Evolutionary conservation across 2,329 filamentous ascomycete genomes (phyloP), one percentile per base, ranked within the genome.

Genomic region (Pestalotiopsis sp.): DNA sequence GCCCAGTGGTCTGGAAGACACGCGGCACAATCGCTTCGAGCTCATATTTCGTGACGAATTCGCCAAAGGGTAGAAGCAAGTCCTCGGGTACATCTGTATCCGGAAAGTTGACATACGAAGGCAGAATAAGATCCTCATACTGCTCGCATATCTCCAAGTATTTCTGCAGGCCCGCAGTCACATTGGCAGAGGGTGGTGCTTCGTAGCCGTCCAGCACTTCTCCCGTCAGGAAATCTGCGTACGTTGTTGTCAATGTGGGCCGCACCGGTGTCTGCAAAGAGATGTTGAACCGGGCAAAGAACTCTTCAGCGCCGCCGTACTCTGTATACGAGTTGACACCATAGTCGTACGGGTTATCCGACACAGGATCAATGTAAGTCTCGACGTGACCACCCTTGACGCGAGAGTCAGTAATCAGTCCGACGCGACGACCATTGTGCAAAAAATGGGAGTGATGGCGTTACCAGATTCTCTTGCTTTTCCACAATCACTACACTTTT

Each of bases 1-100:
- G 79, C 25, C 81, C 79, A 1, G 80, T 79, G 67, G 80, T 80
- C 14, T 73, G 71, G 69, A 79, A 84, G 17, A 85, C 77, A 7
- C 79, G 75, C n/a, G 77, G 78, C 1, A 85, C 77, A 2, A 82
- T 76, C 36, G 78, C 81, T 23, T 79, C 73, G 4, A 88, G 74
- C n/a, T 77, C 74, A 74, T 87, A 82, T 73, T 87, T 86, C 41
- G 77, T 73, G 13, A 84, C 77, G 67, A 87, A 87, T 3, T 85
- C 78, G 20, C 82, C 80, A 68, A 84, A 87, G 2, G 84, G 80
- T 3, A 86, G 73, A 23, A 83, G 73, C 1, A 88, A 75, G 17
- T 86, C 85, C 13, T 79, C 77, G 0, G 85, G 84, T 2, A 86
- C 81, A 67, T 67, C 23, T 11, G 61, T 2, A 12, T 58, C 38